Evolutionary conservation across 768 basidiomycete genomes (phyloP).

Genomic region (Flagelloscypha sp.): DNA sequence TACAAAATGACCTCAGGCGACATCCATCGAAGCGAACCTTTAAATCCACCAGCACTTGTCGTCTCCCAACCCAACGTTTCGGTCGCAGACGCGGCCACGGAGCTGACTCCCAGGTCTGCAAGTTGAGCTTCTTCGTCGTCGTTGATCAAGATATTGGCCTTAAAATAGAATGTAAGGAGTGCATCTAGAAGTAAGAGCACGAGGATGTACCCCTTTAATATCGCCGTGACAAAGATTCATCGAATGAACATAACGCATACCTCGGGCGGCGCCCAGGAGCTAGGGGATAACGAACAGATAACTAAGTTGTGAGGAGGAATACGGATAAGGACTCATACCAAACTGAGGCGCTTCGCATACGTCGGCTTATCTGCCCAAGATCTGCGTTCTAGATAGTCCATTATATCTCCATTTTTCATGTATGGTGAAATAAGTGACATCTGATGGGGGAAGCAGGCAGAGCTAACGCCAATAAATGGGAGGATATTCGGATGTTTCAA

Average conservation of each 20-base stretch:
- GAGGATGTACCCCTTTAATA: slow-evolving; percentile 23
- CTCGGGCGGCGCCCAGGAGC: slow-evolving; percentile 18
- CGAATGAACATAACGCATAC: slow-evolving; percentile 21
- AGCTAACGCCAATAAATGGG: slow-evolving; percentile 20
- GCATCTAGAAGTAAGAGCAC: no score
- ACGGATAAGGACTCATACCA: slow-evolving; percentile 21
- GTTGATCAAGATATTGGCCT: slow-evolving; percentile 16
- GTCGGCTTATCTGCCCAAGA: slow-evolving; percentile 17
- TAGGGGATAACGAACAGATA: slow-evolving; percentile 3
- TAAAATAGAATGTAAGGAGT: background rate
- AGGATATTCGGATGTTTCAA: slow-evolving; percentile 20
- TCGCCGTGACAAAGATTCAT: slow-evolving; percentile 23
- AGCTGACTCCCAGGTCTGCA: slow-evolving; percentile 13
- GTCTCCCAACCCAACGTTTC: slow-evolving; percentile 1
- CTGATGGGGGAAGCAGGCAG: slow-evolving; percentile 13
- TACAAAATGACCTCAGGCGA: slow-evolving; percentile 6
- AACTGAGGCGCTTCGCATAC: no score
- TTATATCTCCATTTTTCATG: slow-evolving; percentile 20
- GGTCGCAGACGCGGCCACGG: slow-evolving; percentile 7
- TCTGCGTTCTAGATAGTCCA: slow-evolving; percentile 13
- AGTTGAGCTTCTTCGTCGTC: slow-evolving; percentile 8
- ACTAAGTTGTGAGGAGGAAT: background rate
- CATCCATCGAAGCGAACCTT: slow-evolving; percentile 12
- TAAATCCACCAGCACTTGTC: slow-evolving; percentile 8
- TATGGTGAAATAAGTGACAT: slow-evolving; percentile 22